Evolutionary conservation across 164 flowering plant genomes (phyloP).

Genomic region (Liriodendron chinense): DNA sequence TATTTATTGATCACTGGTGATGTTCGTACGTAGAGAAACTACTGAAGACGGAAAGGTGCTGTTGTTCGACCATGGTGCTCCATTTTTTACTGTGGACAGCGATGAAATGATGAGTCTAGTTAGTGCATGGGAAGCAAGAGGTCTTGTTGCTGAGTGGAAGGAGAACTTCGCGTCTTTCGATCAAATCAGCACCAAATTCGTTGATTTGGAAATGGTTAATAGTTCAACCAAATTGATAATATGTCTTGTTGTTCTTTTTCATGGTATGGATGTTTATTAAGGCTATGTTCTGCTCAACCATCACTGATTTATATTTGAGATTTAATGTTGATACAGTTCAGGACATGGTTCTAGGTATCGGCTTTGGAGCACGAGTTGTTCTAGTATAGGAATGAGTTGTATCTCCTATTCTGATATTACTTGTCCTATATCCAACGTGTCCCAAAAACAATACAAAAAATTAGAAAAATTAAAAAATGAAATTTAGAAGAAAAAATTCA

Average conservation of each 20-base stretch:
- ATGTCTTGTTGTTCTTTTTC: neutral
- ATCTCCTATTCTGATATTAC: no score
- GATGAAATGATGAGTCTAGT: slow-evolving; percentile 42
- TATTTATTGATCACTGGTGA: neutral
- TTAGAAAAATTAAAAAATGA: no score
- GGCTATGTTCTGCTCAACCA: neutral
- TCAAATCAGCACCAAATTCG: slow-evolving; percentile 35
- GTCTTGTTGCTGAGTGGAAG: slow-evolving; percentile 73
- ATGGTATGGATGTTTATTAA: neutral
- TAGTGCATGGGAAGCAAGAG: slow-evolving; percentile 67
- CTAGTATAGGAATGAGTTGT: no score
- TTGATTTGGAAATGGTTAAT: slow-evolving; percentile 44
- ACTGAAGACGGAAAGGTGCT: slow-evolving; percentile 75
- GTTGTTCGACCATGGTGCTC: slow-evolving; percentile 79
- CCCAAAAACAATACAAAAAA: no score
- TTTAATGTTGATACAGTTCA: no score
- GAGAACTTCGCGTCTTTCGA: slow-evolving; percentile 60
- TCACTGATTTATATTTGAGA: no score
- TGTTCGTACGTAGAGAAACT: slow-evolving; percentile 40
- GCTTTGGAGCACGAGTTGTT: no score
- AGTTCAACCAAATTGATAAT: neutral
- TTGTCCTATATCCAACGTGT: no score
- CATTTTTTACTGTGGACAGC: slow-evolving; percentile 47
- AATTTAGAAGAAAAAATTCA: no score
- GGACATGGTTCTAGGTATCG: no score